Evolutionary conservation across 192 early-diverging fungal species (phyloP).

Genomic region (Dissophora ornata): DNA sequence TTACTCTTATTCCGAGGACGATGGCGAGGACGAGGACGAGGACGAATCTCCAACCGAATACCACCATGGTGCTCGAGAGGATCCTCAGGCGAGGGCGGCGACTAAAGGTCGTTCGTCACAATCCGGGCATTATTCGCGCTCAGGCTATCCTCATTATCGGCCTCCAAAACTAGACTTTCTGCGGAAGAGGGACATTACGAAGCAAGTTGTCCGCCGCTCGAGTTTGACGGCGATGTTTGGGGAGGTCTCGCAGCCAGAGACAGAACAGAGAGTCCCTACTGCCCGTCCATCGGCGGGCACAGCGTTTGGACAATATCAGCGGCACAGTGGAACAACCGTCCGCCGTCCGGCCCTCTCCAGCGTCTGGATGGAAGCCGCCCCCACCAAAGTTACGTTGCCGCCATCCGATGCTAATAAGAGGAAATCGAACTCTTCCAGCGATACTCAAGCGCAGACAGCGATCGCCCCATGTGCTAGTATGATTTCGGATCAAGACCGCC

Average conservation of each 20-base stretch:
- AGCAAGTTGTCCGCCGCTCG: conserved; percentile 49
- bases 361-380: conserved; percentile 17
- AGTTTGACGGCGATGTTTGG: conserved; percentile 42
- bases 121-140: conserved; percentile 12
- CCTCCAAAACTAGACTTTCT: conserved; percentile 27
- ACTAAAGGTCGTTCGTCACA: conserved; percentile 5
- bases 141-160: conserved; percentile 20
- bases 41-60: conserved; percentile 8
- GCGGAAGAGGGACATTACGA: conserved; percentile 40
- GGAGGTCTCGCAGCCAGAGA: conserved; percentile 24
- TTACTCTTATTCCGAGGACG: conserved; percentile 47
- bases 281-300: background rate
- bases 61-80: conserved; percentile 15
- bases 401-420: background rate
- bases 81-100: background rate
- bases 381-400: background rate
- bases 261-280: background rate
- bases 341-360: conserved; percentile 15
- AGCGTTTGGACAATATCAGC: conserved; percentile 11
- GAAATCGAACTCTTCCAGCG: background rate
- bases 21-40: conserved; percentile 42
- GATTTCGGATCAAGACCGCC: background rate
- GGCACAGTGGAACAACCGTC: background rate
- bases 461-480: background rate
- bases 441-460: background rate